These are phyloP conservation scores for Rhododendron henanense DNA, from an alignment of 148 eudicot species.

Conservation along the genomic window DNA sequence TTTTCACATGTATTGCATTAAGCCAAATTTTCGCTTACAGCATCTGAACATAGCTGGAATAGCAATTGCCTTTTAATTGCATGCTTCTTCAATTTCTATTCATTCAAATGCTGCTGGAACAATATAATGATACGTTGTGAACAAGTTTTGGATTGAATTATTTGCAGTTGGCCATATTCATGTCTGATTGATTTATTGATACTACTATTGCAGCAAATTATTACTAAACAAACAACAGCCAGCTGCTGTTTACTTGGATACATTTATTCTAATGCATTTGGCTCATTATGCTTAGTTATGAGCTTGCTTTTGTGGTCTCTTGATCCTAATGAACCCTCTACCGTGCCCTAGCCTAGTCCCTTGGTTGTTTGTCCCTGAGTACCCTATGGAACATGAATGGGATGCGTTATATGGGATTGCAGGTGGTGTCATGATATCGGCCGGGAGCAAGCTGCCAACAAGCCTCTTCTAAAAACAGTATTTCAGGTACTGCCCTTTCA, in stretches of 20 bases:
- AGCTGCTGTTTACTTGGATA: neutral
- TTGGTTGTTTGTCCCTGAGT: neutral
- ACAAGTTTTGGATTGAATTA: neutral
- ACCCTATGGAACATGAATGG: neutral
- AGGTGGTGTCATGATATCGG: constrained; percentile 62
- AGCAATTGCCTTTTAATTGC: neutral
- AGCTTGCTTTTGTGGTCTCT: neutral
- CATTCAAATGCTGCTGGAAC: neutral
- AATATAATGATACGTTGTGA: neutral
- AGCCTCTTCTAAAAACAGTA: constrained; percentile 44
- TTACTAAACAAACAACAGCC: neutral
- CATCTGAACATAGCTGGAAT: neutral
- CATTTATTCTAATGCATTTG: neutral
- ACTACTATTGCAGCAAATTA: neutral
- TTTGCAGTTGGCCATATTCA: neutral
- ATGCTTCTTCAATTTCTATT: neutral
- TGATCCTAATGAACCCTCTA: neutral
- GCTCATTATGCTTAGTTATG: neutral
- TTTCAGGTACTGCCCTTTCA: constrained; percentile 33
- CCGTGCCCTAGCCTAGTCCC: neutral
- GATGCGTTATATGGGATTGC: constrained; percentile 1
- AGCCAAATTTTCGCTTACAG: neutral
- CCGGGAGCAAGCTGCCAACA: constrained; percentile 53
- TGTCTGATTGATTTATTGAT: neutral
- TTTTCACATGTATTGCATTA: neutral